A percentile compares a stretch with the other conserved stretches of the same genome.
Evolutionary conservation across 129 eudicot genomes (phyloP).

Genomic region (Centella asiatica): DNA sequence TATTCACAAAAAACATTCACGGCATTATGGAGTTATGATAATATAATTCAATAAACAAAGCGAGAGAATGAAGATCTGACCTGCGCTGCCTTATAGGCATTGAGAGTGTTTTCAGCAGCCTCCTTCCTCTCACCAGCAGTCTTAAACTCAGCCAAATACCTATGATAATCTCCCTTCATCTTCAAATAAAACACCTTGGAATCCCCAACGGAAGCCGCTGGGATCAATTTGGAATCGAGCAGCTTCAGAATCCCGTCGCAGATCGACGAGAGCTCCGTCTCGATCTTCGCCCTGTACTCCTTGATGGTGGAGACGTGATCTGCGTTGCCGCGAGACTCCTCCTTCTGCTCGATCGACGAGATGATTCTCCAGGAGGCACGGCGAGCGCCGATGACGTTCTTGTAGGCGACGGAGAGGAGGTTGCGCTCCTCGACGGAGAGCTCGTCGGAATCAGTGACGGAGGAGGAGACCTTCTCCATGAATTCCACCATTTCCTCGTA

Average conservation of each 20-base stretch:
- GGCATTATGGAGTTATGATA: too few species aligned
- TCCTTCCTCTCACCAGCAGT: constrained; percentile 19
- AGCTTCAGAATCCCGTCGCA: constrained; percentile 24
- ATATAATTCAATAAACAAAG: neutral
- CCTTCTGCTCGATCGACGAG: constrained; percentile 25
- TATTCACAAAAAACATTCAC: too few species aligned
- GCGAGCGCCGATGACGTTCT: constrained; percentile 23
- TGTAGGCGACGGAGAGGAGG: constrained; percentile 19
- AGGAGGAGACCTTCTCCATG: constrained; percentile 20
- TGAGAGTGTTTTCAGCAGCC: constrained; percentile 21
- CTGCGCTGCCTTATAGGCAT: constrained; percentile 23
- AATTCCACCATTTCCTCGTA: constrained; percentile 27
- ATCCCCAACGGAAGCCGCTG: constrained; percentile 13
- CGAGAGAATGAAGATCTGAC: neutral
- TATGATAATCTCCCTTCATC: constrained; percentile 25
- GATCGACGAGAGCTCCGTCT: constrained; percentile 17
- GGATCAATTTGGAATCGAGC: constrained; percentile 16
- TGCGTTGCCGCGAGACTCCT: constrained; percentile 25
- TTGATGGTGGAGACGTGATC: constrained; percentile 20
- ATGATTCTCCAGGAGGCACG: constrained; percentile 24
- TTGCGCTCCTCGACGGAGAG: constrained; percentile 26
- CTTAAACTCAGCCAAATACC: constrained; percentile 24
- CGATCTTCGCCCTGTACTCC: constrained; percentile 24
- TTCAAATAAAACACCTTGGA: constrained; percentile 25
- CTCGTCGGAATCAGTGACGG: constrained; percentile 12